Conservation (phyloP, 1,139 yeast species). For the Meyerozyma guilliermondii region DNA sequence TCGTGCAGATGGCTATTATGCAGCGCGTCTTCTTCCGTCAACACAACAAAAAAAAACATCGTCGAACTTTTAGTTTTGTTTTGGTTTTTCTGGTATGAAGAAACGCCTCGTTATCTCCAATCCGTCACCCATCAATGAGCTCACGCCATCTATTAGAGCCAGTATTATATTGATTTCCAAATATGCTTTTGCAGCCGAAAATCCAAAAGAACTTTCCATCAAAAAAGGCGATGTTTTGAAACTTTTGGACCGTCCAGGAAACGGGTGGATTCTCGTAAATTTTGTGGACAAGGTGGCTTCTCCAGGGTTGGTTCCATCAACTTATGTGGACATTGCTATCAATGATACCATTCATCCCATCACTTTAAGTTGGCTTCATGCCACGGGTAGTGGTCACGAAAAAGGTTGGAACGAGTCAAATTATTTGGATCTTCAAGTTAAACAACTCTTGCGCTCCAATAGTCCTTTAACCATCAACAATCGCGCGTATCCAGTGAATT, state of each 20-base stretch:
- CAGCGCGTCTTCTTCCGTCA: background rate
- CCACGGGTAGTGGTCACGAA: constrained; percentile 6
- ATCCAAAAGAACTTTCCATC: constrained; percentile 27
- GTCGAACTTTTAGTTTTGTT: background rate
- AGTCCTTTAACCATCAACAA: constrained; percentile 28
- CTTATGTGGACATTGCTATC: constrained; percentile 42
- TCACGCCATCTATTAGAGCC: constrained; percentile 14
- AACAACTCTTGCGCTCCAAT: constrained; percentile 11
- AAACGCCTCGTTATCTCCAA: constrained; percentile 13
- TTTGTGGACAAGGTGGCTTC: constrained; percentile 30
- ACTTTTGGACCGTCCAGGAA: constrained; percentile 32
- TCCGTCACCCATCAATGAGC: constrained; percentile 13
- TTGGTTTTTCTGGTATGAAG: constrained; percentile 4
- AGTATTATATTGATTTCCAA: constrained; percentile 38
- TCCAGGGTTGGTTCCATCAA: constrained; percentile 41
- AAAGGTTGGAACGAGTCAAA: constrained; percentile 11
- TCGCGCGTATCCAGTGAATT: constrained; percentile 25
- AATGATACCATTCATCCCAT: constrained; percentile 36
- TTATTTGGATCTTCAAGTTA: constrained; percentile 18
- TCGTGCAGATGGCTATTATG: background rate
- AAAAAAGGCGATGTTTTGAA: constrained; percentile 38
- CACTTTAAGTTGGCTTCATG: constrained; percentile 33
- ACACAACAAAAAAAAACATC: background rate
- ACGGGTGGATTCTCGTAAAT: constrained; percentile 43
- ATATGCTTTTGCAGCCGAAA: constrained; percentile 31